phyloP scores from a whole-genome alignment of 1,284 basidiomycete species.

The Cryptococcus amylolentus region DNA sequence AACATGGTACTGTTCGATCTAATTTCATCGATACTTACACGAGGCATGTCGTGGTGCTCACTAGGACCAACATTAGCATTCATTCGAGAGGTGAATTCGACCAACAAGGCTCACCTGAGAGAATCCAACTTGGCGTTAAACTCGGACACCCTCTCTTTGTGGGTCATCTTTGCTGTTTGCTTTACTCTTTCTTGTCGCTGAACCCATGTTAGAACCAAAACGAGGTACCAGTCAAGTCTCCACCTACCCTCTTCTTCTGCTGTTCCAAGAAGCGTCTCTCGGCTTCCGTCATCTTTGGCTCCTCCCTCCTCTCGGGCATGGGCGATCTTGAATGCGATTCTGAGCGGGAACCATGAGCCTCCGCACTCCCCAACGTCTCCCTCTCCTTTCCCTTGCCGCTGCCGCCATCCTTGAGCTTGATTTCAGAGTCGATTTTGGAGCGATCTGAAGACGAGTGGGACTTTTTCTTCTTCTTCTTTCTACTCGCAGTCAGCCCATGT shows the following conservation, averaged over 20 bases:
- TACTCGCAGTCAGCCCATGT: not conserved
- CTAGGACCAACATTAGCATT: slow-evolving; percentile 11
- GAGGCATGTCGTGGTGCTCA: slow-evolving; percentile 48
- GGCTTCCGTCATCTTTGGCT: slow-evolving; percentile 71
- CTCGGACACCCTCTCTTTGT: slow-evolving; percentile 92
- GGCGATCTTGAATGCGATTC: not conserved
- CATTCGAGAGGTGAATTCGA: not conserved
- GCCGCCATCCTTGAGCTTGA: slow-evolving; percentile 51
- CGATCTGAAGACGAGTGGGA: slow-evolving; percentile 54
- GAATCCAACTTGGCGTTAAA: slow-evolving; percentile 85
- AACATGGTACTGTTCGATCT: not conserved
- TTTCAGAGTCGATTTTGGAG: slow-evolving; percentile 20
- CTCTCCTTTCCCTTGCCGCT: slow-evolving; percentile 31
- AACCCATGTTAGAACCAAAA: not conserved
- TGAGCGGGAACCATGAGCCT: not conserved
- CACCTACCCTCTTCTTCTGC: slow-evolving; percentile 72
- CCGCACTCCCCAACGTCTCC: slow-evolving; percentile 4
- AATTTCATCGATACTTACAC: slow-evolving; percentile 22
- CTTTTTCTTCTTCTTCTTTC: slow-evolving; percentile 81
- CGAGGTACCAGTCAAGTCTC: not conserved
- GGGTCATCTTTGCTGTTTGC: slow-evolving; percentile 77
- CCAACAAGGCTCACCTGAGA: slow-evolving; percentile 49
- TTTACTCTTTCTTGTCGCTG: slow-evolving; percentile 72
- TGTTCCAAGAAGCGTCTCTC: slow-evolving; percentile 84
- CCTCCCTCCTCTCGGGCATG: slow-evolving; percentile 1